phyloP scores from a whole-genome alignment of 108 stramenopile genomes.

The Fistulifera pelliculosa region DNA sequence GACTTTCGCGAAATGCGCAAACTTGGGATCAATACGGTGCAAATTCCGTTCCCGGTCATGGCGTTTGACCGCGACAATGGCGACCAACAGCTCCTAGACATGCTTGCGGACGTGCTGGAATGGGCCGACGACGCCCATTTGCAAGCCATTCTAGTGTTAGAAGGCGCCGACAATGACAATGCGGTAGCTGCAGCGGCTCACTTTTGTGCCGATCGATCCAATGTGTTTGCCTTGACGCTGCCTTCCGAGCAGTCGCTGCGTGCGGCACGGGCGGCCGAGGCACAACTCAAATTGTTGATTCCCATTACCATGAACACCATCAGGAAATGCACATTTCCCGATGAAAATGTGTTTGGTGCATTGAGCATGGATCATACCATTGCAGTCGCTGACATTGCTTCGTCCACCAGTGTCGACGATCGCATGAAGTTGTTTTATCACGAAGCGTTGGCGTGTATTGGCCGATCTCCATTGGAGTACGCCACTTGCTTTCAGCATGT shows the following conservation, averaged over 20 bases:
- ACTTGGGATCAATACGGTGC: conserved; percentile 60
- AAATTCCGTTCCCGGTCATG: conserved; percentile 41
- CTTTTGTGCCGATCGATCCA: conserved; percentile 17
- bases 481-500: conserved; percentile 33
- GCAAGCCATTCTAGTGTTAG: conserved; percentile 33
- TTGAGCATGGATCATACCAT: conserved; percentile 30
- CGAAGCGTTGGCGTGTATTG: conserved; percentile 46
- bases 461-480: conserved; percentile 63
- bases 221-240: conserved; percentile 37
- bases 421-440: conserved; percentile 72
- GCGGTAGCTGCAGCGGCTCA: conserved; percentile 30
- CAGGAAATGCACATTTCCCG: conserved; percentile 6
- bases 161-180: conserved; percentile 23
- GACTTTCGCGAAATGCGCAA: conserved; percentile 57
- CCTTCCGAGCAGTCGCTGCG: conserved; percentile 21
- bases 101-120: conserved; percentile 10
- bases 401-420: conserved; percentile 40
- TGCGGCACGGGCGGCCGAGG: conserved; percentile 21
- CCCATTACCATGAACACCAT: conserved; percentile 40
- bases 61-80: conserved; percentile 17
- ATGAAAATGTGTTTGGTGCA: conserved; percentile 32
- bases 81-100: background rate
- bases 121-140: conserved; percentile 24
- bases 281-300: conserved; percentile 25
- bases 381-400: conserved; percentile 57